Percentiles rank a stretch among this genome's conserved stretches.
phyloP scores from a whole-genome alignment of 176 grass and related monocot species.

The Tillandsia fasciculata region DNA sequence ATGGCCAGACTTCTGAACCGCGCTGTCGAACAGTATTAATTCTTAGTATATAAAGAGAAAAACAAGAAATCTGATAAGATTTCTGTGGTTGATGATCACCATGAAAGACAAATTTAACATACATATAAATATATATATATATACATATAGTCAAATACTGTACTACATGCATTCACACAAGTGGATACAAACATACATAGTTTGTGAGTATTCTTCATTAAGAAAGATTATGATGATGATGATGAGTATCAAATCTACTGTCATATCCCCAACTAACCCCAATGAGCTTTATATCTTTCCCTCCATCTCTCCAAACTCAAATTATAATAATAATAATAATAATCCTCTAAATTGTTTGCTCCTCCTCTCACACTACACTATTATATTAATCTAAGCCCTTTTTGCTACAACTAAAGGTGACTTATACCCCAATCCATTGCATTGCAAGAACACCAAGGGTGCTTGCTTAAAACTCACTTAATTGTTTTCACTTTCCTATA shows the following conservation, averaged over 20 bases:
- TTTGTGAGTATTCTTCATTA: too few species aligned
- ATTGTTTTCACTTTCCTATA: conserved; percentile 29
- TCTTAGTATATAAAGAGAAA: too few species aligned
- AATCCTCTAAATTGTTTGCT: too few species aligned
- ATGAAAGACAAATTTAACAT: not conserved
- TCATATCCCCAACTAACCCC: conserved; percentile 41
- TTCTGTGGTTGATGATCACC: too few species aligned
- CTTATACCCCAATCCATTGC: conserved; percentile 73
- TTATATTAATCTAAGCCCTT: conserved; percentile 20
- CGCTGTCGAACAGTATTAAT: too few species aligned
- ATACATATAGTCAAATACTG: not conserved
- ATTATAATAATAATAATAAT: too few species aligned
- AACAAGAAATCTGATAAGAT: too few species aligned
- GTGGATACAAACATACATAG: too few species aligned
- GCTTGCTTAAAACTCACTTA: conserved; percentile 69
- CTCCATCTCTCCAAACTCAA: conserved; percentile 12
- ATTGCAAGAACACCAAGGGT: conserved; percentile 8
- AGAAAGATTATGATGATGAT: conserved; percentile 8
- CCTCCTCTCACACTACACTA: conserved; percentile 16
- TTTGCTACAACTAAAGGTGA: conserved; percentile 28
- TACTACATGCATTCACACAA: too few species aligned
- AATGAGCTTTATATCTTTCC: conserved; percentile 10
- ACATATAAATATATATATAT: not conserved
- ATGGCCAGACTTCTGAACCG: not conserved
- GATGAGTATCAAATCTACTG: conserved; percentile 15